A percentile compares a stretch with the other conserved stretches of the same genome.
Evolutionary conservation across 169 alveolate genomes (phyloP).

Genomic region (Cyclospora cayetanensis): DNA sequence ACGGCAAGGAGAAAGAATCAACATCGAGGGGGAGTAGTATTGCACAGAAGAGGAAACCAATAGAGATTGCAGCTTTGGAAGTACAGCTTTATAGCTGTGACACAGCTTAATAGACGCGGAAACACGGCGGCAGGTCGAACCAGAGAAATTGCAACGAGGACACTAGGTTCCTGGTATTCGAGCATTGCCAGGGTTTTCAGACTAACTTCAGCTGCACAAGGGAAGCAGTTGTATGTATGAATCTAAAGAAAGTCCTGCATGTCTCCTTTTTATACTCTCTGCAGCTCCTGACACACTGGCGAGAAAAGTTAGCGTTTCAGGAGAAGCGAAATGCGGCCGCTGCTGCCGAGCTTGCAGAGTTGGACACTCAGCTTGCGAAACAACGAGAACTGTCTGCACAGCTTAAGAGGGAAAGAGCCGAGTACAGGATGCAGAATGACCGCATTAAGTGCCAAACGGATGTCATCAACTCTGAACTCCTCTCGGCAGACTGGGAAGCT

Average conservation of each 20-base stretch:
- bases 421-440: slow-evolving; percentile 78
- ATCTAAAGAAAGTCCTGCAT: too few species aligned
- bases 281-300: slow-evolving; percentile 87
- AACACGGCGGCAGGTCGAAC: too few species aligned
- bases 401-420: slow-evolving; percentile 83
- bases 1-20: too few species aligned
- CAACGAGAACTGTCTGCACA: slow-evolving; percentile 83
- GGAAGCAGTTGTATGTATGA: too few species aligned
- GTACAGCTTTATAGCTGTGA: too few species aligned
- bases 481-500: slow-evolving; percentile 71
- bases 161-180: too few species aligned
- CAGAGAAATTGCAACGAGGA: too few species aligned
- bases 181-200: neutral
- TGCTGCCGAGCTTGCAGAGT: slow-evolving; percentile 75
- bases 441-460: slow-evolving; percentile 87
- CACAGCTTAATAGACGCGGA: too few species aligned
- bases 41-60: too few species aligned
- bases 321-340: slow-evolving; percentile 78
- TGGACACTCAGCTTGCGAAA: slow-evolving; percentile 75
- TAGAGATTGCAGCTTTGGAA: too few species aligned
- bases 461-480: slow-evolving; percentile 84
- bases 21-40: too few species aligned
- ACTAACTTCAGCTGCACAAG: neutral
- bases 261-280: neutral
- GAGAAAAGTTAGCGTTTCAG: slow-evolving; percentile 90